phyloP scores from a whole-genome alignment of 345 rosid genomes.

The Brassica napus region DNA sequence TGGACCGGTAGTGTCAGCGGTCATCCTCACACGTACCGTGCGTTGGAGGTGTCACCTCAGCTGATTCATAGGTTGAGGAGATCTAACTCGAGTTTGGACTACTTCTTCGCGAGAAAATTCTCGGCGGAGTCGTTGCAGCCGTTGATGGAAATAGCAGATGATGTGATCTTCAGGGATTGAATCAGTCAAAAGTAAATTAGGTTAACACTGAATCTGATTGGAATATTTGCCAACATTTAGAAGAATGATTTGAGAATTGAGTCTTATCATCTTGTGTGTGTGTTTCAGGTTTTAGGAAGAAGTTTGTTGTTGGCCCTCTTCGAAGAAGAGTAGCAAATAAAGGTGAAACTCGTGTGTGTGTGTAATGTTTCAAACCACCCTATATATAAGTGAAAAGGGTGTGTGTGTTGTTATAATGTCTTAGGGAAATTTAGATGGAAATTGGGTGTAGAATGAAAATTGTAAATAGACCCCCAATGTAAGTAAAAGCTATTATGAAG shows the following conservation, averaged over 20 bases:
- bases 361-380: neutral
- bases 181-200: slow-evolving; percentile 13
- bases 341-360: slow-evolving; percentile 1
- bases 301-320: slow-evolving; percentile 25
- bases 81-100: slow-evolving; percentile 53
- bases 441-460: neutral
- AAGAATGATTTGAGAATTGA: neutral
- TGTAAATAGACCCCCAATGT: slow-evolving; percentile 10
- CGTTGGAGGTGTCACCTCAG: slow-evolving; percentile 50
- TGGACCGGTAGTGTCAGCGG: slow-evolving; percentile 79
- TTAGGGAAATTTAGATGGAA: neutral
- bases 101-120: slow-evolving; percentile 82
- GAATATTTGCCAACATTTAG: too few species aligned
- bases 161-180: slow-evolving; percentile 61
- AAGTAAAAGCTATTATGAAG: neutral
- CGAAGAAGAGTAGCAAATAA: slow-evolving; percentile 37
- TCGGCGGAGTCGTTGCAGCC: slow-evolving; percentile 58
- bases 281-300: slow-evolving; percentile 12
- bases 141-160: slow-evolving; percentile 69
- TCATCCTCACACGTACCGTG: slow-evolving; percentile 61
- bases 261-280: neutral
- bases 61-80: slow-evolving; percentile 51
- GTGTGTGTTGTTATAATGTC: neutral
- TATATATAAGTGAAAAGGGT: slow-evolving; percentile 4
- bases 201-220: neutral